Evolutionary conservation across 208 protist species (phyloP).

Genomic region (Leishmania aethiopica): DNA sequence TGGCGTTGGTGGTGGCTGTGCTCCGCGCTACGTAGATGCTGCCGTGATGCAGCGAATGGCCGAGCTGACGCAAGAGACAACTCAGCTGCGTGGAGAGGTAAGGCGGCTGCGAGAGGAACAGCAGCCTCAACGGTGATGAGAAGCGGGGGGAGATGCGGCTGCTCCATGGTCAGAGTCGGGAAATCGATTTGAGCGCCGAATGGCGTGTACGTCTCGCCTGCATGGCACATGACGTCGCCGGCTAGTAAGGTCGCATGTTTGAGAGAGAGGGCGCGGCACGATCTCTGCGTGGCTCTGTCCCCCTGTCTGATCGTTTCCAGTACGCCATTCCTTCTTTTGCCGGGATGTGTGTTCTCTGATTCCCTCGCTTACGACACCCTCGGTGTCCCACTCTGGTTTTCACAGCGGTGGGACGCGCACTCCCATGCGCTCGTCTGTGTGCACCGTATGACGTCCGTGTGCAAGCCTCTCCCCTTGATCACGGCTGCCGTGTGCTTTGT

Average conservation of each 20-base stretch:
- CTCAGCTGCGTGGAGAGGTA: neutral
- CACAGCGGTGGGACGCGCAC: neutral
- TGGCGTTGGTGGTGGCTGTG: neutral
- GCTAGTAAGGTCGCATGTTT: neutral
- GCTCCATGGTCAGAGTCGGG: neutral
- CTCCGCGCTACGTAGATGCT: neutral
- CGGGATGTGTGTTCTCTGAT: neutral
- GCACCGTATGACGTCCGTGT: neutral
- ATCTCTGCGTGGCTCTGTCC: neutral
- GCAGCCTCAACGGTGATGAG: neutral
- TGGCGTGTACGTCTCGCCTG: neutral
- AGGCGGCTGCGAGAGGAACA: neutral
- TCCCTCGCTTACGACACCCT: neutral
- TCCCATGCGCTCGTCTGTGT: neutral
- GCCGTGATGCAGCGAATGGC: neutral
- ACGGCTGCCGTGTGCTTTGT: neutral
- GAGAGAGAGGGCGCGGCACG: neutral
- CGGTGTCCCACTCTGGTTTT: neutral
- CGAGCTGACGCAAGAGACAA: neutral
- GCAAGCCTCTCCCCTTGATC: neutral
- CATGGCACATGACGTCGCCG: neutral
- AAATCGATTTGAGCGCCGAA: neutral
- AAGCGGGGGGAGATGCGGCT: neutral
- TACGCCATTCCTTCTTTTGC: neutral
- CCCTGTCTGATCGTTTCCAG: neutral